A percentile compares a stretch with the other conserved stretches of the same genome.
phyloP scores from a whole-genome alignment of 139 green algal species.

The Tetratostichococcus sp. region DNA sequence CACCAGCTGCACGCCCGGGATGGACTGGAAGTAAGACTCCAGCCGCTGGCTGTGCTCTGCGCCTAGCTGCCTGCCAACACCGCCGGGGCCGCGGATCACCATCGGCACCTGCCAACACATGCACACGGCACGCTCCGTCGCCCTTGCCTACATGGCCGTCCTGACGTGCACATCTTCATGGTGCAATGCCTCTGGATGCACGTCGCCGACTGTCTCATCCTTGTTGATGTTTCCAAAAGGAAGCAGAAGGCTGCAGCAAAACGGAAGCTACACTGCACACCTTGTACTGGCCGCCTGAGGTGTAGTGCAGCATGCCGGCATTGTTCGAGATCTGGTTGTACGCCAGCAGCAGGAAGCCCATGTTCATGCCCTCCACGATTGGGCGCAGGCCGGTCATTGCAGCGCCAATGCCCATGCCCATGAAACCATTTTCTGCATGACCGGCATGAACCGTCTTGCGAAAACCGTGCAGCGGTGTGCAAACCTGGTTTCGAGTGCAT shows the following conservation, averaged over 20 bases:
- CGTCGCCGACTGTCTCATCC: no score
- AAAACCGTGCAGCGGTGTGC: no score
- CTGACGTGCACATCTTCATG: no score
- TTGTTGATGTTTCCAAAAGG: no score
- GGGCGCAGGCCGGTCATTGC: slow-evolving; percentile 93
- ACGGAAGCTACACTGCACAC: slow-evolving; percentile 8
- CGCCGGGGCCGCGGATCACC: slow-evolving; percentile 80
- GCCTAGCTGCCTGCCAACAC: slow-evolving; percentile 89
- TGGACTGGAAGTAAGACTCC: slow-evolving; percentile 96
- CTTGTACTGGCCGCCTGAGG: slow-evolving; percentile 91
- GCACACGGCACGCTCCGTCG: no score
- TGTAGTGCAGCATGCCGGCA: slow-evolving; percentile 97
- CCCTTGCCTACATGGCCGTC: no score
- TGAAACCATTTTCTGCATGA: slow-evolving; percentile 85
- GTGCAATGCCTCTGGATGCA: no score
- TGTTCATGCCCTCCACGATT: slow-evolving; percentile 99
- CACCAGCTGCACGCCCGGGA: slow-evolving; percentile 93
- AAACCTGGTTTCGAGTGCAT: no score
- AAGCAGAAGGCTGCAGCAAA: no score
- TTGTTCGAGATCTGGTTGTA: slow-evolving; percentile 99
- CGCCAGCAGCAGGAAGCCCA: slow-evolving; percentile 95
- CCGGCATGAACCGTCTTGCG: no score
- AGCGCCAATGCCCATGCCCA: slow-evolving; percentile 94
- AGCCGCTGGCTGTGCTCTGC: slow-evolving; percentile 95
- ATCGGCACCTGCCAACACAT: slow-evolving; percentile 60